A percentile compares a stretch with the other conserved stretches of the same genome.
Conservation (phyloP, 2,329 filamentous ascomycete genomes). For the Dryadomyces sulphureus region DNA sequence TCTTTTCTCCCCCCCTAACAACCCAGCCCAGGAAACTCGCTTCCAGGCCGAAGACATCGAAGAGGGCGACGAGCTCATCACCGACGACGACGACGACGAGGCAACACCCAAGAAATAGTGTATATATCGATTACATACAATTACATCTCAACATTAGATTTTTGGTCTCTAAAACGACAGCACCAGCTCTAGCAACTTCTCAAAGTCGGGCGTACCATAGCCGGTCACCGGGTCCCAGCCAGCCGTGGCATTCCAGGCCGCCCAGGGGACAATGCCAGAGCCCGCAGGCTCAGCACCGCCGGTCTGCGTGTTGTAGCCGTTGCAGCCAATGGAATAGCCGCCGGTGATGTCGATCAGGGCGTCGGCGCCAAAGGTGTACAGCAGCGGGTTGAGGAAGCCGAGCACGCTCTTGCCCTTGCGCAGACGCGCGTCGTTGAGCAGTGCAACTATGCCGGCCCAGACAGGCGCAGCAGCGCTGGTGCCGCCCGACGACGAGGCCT, state of each 20-base stretch:
- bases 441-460: slow-evolving; percentile 45
- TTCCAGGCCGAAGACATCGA: slow-evolving; percentile 8
- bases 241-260: slow-evolving; percentile 10
- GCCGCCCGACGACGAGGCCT: slow-evolving; percentile 16
- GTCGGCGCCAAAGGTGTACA: slow-evolving; percentile 26
- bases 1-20: background rate
- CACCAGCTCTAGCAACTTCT: slow-evolving; percentile 9
- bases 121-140: background rate
- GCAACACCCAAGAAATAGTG: background rate
- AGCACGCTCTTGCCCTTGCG: slow-evolving; percentile 34
- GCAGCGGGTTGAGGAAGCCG: slow-evolving; percentile 48
- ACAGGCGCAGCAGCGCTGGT: slow-evolving; percentile 44
- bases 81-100: slow-evolving; percentile 3
- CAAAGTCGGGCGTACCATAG: slow-evolving; percentile 12
- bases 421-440: slow-evolving; percentile 49
- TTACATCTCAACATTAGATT: background rate
- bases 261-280: slow-evolving; percentile 9
- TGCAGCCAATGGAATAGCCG: slow-evolving; percentile 20
- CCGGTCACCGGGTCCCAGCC: slow-evolving; percentile 13
- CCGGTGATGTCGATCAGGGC: slow-evolving; percentile 22
- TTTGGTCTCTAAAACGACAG: background rate
- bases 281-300: slow-evolving; percentile 30
- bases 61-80: slow-evolving; percentile 5
- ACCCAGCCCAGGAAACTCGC: slow-evolving; percentile 12
- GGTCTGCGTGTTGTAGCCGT: slow-evolving; percentile 11